Evolutionary conservation across 352 stramenopile species (phyloP), one percentile per base, ranked within the genome.

Genomic region (Thalassiosira sp.): DNA sequence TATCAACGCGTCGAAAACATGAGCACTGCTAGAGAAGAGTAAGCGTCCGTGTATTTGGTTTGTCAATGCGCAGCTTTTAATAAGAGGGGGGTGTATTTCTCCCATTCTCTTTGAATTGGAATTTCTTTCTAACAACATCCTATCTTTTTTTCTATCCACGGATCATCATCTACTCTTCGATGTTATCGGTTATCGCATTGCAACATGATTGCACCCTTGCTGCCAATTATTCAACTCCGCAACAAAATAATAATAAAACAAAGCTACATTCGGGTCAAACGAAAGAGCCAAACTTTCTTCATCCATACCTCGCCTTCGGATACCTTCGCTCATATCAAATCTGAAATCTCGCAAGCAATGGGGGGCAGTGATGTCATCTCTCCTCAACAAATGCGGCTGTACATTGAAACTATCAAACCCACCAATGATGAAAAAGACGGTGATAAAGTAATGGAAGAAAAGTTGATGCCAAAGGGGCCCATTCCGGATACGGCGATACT

Each of bases 271-370:
- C 70, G 63, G 7, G 57, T 79, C 53, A 84, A 84, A 56, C 37
- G 70, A 43, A 45, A 33, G 24, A 81, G 81, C 58, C 69, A 79
- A 77, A 81, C 70, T 27, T 84, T 81, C 59, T 84, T 84, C 59
- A 73, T 84, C 31, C 58, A 35, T 15, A 56, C 58, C 25, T 74
- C 62, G 28, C 42, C 57, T 7, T 56, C 61, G 0, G 49, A 72
- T 16, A 78, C 63, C 6, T 74, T 81, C 48, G 37, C 42, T 20
- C 28, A 71, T 0, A 62, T 84, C 16, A 84, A 84, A 64, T 59
- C 45, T 13, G 58, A 84, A 73, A 77, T 84, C 56, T 65, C 27
- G 18, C 65, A 59, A 28, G 76, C 76, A 1, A 64, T 84, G 43
- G 42, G 58, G n/a, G 52, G 52, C 1, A 35, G 54, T 20, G 57